Percentiles rank a stretch among this genome's conserved stretches.
phyloP scores from a whole-genome alignment of 495 filamentous ascomycete genomes.

The Aspergillus ellipticus region DNA sequence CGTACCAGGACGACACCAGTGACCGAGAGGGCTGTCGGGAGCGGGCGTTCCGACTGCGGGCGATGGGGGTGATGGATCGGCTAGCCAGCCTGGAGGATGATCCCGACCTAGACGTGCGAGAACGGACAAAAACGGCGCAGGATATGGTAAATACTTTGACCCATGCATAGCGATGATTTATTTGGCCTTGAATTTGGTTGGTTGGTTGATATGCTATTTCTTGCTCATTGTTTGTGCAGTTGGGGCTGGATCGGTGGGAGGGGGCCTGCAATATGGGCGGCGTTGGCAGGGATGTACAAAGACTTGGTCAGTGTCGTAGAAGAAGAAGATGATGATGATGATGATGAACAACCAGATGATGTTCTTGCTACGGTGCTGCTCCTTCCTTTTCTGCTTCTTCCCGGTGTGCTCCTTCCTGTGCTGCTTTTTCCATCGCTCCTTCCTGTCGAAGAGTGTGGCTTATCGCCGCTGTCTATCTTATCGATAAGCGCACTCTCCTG shows the following conservation, averaged over 20 bases:
- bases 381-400: neutral
- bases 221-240: neutral
- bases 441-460: no score
- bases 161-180: slow-evolving; percentile 19
- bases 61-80: slow-evolving; percentile 65
- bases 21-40: slow-evolving; percentile 59
- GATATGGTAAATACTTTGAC: slow-evolving; percentile 54
- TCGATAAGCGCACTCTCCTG: slow-evolving; percentile 24
- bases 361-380: no score
- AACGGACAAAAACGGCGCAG: slow-evolving; percentile 75
- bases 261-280: neutral
- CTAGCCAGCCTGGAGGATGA: slow-evolving; percentile 65
- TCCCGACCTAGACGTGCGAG: slow-evolving; percentile 74
- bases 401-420: neutral
- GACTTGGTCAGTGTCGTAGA: neutral
- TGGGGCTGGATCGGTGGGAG: neutral
- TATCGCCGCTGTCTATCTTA: slow-evolving; percentile 13
- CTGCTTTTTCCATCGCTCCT: no score
- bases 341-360: no score
- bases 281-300: slow-evolving; percentile 8
- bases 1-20: slow-evolving; percentile 67
- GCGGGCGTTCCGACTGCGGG: slow-evolving; percentile 63
- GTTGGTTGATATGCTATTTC: neutral
- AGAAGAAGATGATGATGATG: neutral
- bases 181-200: neutral